Evolutionary conservation across 1,284 basidiomycete species (phyloP), one percentile per base, ranked within the genome.

Genomic region (Ustilago tritici): DNA sequence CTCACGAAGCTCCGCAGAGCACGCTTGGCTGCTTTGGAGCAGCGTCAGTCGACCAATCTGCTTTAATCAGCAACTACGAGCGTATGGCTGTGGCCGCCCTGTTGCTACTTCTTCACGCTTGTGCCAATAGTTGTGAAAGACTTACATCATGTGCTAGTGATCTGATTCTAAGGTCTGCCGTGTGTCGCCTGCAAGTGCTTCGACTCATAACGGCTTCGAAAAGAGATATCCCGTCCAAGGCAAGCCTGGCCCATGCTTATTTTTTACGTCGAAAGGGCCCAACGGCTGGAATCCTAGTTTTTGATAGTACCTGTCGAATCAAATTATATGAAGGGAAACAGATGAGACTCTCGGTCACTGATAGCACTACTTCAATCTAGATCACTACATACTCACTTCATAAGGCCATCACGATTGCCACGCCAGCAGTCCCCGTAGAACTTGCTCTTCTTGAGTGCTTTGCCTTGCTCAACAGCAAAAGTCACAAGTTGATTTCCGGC

Each of bases 361-460:
- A 17, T 4, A 23, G 23, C 53, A 36, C 5, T 19, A 43, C 12
- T 7, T n/a, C 41, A 17, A n/a, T 4, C 41, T 46, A 35, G 23
- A 11, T 8, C 7, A 32, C 31, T 41, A 41, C 14, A 15, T 2
- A 61, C 76, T 64, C 23, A 78, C 76, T 46, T 67, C 11, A 79
- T 56, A 28, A 79, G 19, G 0, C 59, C 59, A 46, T 70, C 70
- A 3, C 50, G 40, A 56, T 79, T 79, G 34, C 77, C 73, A 12
- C 61, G 56, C 77, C 77, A 79, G 43, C 77, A 79, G 35, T 79
- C 77, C 2, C 66, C 73, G 40, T 65, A 73, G 23, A 76, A 54
- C n/a, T 40, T 38, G 6, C 4, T 53, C 35, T 70, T 73, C 19
- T 40, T 53, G 9, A 55, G 46, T 3, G 50, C 9, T 35, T 28